phyloP scores from a whole-genome alignment of 1,284 basidiomycete species.

The Porodaedalea pini region DNA sequence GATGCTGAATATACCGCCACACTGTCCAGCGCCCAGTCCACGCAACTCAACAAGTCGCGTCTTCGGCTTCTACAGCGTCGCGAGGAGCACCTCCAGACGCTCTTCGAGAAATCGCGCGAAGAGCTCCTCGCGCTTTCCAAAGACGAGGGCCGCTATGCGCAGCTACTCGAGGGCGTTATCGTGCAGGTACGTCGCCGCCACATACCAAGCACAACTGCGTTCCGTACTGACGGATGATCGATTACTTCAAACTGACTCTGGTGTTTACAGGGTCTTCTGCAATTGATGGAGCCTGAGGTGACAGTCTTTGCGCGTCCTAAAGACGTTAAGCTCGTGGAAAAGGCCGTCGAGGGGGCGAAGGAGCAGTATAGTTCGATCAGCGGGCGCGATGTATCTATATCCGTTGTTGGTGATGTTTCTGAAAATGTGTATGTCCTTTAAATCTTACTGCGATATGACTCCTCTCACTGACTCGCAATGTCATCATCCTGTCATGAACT shows the following conservation, averaged over 20 bases:
- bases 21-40: constrained; percentile 80
- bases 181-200: constrained; percentile 56
- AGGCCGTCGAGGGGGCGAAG: constrained; percentile 62
- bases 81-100: constrained; percentile 88
- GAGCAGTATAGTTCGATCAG: constrained; percentile 71
- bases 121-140: constrained; percentile 62
- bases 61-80: constrained; percentile 87
- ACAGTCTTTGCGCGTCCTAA: constrained; percentile 60
- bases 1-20: constrained; percentile 1
- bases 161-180: constrained; percentile 79
- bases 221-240: constrained; percentile 31
- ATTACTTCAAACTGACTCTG: too few species aligned
- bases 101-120: constrained; percentile 77
- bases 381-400: constrained; percentile 62
- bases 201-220: constrained; percentile 29
- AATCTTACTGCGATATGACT: neutral
- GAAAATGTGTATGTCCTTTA: constrained; percentile 60
- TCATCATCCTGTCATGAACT: neutral
- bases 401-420: constrained; percentile 63
- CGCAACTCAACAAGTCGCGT: constrained; percentile 93
- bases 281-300: constrained; percentile 69
- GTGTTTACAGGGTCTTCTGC: constrained; percentile 41
- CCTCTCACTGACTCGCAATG: neutral
- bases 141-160: constrained; percentile 69
- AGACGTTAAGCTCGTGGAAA: constrained; percentile 53